Percentiles rank a stretch among this genome's conserved stretches.
Evolutionary conservation across 2,329 filamentous ascomycete species (phyloP).

Genomic region (Cladosporium colombiae): DNA sequence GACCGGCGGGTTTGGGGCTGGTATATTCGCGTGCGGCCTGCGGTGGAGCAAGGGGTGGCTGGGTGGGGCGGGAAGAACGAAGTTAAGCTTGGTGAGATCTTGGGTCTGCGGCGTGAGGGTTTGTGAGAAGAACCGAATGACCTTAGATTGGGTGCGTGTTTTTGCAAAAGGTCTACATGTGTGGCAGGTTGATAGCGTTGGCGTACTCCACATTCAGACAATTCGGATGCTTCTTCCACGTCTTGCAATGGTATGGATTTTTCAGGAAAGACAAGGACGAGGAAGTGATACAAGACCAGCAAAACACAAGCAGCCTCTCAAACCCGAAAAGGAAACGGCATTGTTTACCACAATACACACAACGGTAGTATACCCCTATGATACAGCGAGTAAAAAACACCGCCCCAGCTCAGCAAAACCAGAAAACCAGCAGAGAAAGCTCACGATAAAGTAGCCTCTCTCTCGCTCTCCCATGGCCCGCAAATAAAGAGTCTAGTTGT

Average conservation of each 20-base stretch:
- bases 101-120: slow-evolving; percentile 52
- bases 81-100: slow-evolving; percentile 66
- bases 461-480: background rate
- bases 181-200: background rate
- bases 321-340: background rate
- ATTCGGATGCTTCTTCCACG: background rate
- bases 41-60: slow-evolving; percentile 70
- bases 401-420: background rate
- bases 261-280: background rate
- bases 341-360: background rate
- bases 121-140: background rate
- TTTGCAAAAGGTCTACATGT: background rate
- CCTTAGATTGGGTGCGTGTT: background rate
- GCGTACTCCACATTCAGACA: background rate
- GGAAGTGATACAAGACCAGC: background rate
- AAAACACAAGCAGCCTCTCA: background rate
- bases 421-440: background rate
- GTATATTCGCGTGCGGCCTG: slow-evolving; percentile 76
- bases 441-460: background rate
- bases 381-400: slow-evolving; percentile 1
- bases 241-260: background rate
- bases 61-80: slow-evolving; percentile 83
- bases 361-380: slow-evolving; percentile 9
- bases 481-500: background rate
- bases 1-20: slow-evolving; percentile 77